Base-by-base conservation (phyloP, 768 basidiomycete species). In the Mycena maculata region DNA sequence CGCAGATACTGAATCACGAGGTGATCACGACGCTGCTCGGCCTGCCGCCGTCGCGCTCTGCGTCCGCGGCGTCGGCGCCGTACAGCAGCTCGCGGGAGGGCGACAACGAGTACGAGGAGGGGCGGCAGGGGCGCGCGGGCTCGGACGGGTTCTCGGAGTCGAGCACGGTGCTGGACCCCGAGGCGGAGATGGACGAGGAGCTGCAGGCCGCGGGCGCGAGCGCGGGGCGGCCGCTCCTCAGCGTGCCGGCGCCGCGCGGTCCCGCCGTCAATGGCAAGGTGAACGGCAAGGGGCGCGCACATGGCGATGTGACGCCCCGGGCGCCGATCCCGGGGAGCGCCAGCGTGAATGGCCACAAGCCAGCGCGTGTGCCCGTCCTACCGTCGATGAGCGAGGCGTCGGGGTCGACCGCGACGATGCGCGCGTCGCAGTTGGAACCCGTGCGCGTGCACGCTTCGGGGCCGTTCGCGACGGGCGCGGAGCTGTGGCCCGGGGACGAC, bases 1-100 rank as follows among this genome's bases (percentile, higher is more conserved):
- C 91, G 0, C 90, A 92, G 73, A 84, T 92, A 22, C 85, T 93
- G 48, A 89, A 87, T 56, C 88, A 90, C 74, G 87, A 91, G 60
- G 91, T 92, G 41, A 87, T 92, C 39, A 86, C 86, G 2, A 81
- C 85, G 4, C 83, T 93, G 11, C 81, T 92, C 3, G 90, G 91
- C 5, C 79, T 90, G 15, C 79, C 81, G 7, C 82, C 82, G 4
- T 80, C 82, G 18, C 82, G 83, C 4, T 74, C 82, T 4, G 70
- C 82, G 11, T 84, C 80, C 44, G 83, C 74, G 22, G 79, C 81
- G n/a, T 83, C 82, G 22, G 76, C 73, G 6, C 38, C 72, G 20
- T 72, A 73, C 39, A 78, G 79, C 60, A 87, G 79, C 69, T 85
- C 84, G 9, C 77, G 86, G 28, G 88, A 89, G 74, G 88, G 86